A percentile compares a stretch with the other conserved stretches of the same genome.
Evolutionary conservation across 2,329 filamentous ascomycete species (phyloP).

Genomic region (Penicillium sp.): DNA sequence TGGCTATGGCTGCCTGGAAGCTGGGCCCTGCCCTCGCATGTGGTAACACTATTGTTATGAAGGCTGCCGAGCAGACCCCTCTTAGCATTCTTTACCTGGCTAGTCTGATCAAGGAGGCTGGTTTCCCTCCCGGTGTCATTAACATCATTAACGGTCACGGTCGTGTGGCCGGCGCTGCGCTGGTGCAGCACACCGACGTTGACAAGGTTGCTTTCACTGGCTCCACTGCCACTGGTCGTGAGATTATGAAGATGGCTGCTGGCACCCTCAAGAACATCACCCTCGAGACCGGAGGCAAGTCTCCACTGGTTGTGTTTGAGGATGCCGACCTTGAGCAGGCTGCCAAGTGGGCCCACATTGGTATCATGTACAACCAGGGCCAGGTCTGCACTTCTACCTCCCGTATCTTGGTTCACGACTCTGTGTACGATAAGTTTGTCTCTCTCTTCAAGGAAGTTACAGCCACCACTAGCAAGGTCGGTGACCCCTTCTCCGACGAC

Average conservation of each 20-base stretch:
- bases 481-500: constrained; percentile 37
- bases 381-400: constrained; percentile 68
- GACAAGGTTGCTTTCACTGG: constrained; percentile 27
- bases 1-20: constrained; percentile 27
- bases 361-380: constrained; percentile 61
- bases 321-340: constrained; percentile 49
- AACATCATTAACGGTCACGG: constrained; percentile 26
- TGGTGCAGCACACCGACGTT: constrained; percentile 21
- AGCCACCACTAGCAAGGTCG: constrained; percentile 35
- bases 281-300: constrained; percentile 53
- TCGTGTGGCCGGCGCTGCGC: constrained; percentile 23
- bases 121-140: constrained; percentile 25
- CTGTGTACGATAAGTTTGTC: constrained; percentile 35
- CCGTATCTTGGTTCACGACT: constrained; percentile 62
- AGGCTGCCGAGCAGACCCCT: constrained; percentile 26
- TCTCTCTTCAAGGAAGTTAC: constrained; percentile 33
- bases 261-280: constrained; percentile 46
- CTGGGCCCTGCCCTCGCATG: constrained; percentile 25
- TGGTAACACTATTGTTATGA: constrained; percentile 26
- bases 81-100: constrained; percentile 25
- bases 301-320: constrained; percentile 43
- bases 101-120: constrained; percentile 23
- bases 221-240: constrained; percentile 23
- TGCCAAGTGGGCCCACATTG: constrained; percentile 43
- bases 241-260: constrained; percentile 30